A percentile compares a stretch with the other conserved stretches of the same genome.
Evolutionary conservation across 352 stramenopile species (phyloP).

Genomic region (Blastocystis hominis): DNA sequence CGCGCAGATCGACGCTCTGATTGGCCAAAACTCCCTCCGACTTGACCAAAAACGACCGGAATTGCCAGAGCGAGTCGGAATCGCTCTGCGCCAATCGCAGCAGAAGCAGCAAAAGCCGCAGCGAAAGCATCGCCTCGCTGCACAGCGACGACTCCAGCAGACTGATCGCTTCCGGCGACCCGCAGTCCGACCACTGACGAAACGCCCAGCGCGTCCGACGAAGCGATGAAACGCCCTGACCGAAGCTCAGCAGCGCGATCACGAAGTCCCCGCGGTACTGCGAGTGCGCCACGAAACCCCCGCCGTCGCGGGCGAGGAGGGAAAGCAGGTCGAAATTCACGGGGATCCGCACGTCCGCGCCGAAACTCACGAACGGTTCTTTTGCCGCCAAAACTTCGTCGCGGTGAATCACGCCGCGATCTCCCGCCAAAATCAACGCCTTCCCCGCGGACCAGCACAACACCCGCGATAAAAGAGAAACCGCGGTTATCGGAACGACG

Average conservation of each 20-base stretch:
- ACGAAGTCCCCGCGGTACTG: not conserved
- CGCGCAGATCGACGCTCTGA: not conserved
- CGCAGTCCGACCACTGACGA: not conserved
- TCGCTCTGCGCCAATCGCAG: not conserved
- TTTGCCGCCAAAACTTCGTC: not conserved
- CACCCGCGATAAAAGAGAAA: not conserved
- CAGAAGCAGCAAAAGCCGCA: not conserved
- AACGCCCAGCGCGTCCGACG: conserved; percentile 4
- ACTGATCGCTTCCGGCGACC: not conserved
- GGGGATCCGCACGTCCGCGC: not conserved
- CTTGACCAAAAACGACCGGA: not conserved
- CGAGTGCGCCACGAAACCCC: not conserved
- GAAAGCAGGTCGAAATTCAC: not conserved
- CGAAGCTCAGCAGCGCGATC: not conserved
- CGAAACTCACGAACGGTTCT: not conserved
- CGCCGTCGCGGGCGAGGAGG: not conserved
- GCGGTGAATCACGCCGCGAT: not conserved
- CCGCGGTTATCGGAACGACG: not conserved
- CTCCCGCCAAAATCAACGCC: not conserved
- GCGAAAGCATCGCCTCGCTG: not conserved
- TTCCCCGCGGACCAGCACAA: not conserved
- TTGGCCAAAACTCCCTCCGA: not conserved
- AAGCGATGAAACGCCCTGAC: not conserved
- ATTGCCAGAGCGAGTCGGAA: not conserved
- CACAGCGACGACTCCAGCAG: not conserved